phyloP scores from a whole-genome alignment of 2,329 filamentous ascomycete species.

The Sclerotinia spermophila region DNA sequence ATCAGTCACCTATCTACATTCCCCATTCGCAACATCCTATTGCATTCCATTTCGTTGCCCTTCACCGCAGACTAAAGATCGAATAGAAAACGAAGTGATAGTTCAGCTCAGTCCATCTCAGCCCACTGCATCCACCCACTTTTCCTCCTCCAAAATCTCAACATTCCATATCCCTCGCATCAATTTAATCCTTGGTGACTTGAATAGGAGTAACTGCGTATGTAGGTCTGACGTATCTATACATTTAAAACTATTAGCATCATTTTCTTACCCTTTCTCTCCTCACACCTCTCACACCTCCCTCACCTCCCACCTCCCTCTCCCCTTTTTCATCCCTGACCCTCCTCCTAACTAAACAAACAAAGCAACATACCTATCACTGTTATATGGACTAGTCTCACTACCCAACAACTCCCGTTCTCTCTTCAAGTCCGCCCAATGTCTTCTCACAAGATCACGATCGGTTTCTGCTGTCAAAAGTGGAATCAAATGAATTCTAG shows the following conservation, averaged over 20 bases:
- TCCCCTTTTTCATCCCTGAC: background rate
- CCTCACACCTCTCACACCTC: too few species aligned
- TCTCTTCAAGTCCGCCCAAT: conserved; percentile 80
- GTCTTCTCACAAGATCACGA: conserved; percentile 84
- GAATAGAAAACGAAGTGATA: background rate
- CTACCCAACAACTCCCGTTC: conserved; percentile 88
- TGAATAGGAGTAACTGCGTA: conserved; percentile 65
- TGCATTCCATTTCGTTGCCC: background rate
- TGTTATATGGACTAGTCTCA: conserved; percentile 81
- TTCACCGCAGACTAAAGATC: background rate
- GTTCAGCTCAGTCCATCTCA: background rate
- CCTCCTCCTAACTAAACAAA: background rate
- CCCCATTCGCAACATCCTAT: background rate
- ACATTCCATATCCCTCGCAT: background rate
- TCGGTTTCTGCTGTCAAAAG: conserved; percentile 95
- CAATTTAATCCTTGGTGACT: conserved; percentile 27
- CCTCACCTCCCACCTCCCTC: background rate
- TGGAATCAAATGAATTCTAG: conserved; percentile 89
- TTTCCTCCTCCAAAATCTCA: background rate
- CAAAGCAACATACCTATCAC: conserved; percentile 64
- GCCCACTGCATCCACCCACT: background rate
- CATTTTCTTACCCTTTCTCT: conserved; percentile 10
- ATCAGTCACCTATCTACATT: background rate
- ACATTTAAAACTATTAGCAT: background rate
- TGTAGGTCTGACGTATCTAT: conserved; percentile 76